Evolutionary conservation across 148 eudicot species (phyloP), one percentile per base, ranked within the genome.

Genomic region (Pharnaceum exiguum): DNA sequence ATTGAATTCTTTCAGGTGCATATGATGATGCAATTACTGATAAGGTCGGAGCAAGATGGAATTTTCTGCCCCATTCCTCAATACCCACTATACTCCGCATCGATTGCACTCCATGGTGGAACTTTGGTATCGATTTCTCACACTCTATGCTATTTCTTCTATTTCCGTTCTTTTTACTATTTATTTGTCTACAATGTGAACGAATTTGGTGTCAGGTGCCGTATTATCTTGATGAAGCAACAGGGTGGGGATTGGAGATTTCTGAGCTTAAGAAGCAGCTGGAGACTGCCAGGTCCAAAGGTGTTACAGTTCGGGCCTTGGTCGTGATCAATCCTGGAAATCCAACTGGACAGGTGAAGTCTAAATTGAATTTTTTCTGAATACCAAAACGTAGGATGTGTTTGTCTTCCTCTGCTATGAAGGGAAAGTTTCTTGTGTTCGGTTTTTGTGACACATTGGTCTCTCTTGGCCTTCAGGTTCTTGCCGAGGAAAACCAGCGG

Each of bases 301-400:
- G 95, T 51, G 53, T 74, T 48, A 72, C 68, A 59, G 95, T 88
- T 29, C 83, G 93, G 67, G 94, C 98, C 39, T 76, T 93, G 82
- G 98, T 88, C 31, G 98, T 93, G 27, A 93, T 93, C 48, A 93
- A 93, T 71, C 98, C 98, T 21, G 98, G 96, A 60, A 88, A 93
- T 70, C 98, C 98, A 44, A 91, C 98, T 9, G 96, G 98, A 22
- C 98, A 93, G 89, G 98, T 83, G 64, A 75, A 44, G 16, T 38
- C 13, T 36, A 43, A 10, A 24, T 24, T 24, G 27, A 12, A 15
- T n/a, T 33, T 3, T 1, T 47, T 23, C 3, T 30, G 2, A 31
- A 25, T 33, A 50, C 11, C 32, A 16, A 10, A 60, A 9, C 3
- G 16, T 10, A n/a, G 13, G 39, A 45, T 40, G 51, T 39, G 28